phyloP scores from a whole-genome alignment of 2,329 filamentous ascomycete genomes.

The Cladosporium phlei region DNA sequence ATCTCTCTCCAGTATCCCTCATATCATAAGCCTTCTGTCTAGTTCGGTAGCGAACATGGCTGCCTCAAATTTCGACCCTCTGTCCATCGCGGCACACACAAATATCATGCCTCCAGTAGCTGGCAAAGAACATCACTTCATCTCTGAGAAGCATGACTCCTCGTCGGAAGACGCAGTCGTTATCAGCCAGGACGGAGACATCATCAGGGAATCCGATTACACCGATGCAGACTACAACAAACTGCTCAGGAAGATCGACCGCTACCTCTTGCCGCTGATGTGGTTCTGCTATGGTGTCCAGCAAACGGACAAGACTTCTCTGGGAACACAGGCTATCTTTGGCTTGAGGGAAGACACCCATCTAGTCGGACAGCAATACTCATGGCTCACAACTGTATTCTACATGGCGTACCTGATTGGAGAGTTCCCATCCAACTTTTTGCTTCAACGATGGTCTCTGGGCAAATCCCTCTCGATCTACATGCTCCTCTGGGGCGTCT shows the following conservation, averaged over 20 bases:
- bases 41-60: too few relatives aligned
- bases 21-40: too few relatives aligned
- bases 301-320: constrained; percentile 44
- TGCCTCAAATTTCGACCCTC: constrained; percentile 6
- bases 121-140: constrained; percentile 6
- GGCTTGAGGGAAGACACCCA: constrained; percentile 44
- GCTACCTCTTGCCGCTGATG: constrained; percentile 46
- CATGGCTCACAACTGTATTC: constrained; percentile 40
- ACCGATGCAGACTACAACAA: constrained; percentile 25
- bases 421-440: constrained; percentile 34
- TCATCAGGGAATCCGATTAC: constrained; percentile 25
- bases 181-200: constrained; percentile 16
- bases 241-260: constrained; percentile 38
- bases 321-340: constrained; percentile 43
- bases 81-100: constrained; percentile 9
- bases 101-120: constrained; percentile 4
- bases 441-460: constrained; percentile 33
- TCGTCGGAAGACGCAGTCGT: constrained; percentile 6
- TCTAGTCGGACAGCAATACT: constrained; percentile 36
- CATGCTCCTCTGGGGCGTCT: constrained; percentile 32
- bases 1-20: too few relatives aligned
- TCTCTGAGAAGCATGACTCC: constrained; percentile 6
- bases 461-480: constrained; percentile 34
- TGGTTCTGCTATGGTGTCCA: constrained; percentile 49
- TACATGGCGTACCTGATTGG: constrained; percentile 40